Evolutionary conservation across 1,284 basidiomycete species (phyloP).

Genomic region (Rhodofomes roseus): DNA sequence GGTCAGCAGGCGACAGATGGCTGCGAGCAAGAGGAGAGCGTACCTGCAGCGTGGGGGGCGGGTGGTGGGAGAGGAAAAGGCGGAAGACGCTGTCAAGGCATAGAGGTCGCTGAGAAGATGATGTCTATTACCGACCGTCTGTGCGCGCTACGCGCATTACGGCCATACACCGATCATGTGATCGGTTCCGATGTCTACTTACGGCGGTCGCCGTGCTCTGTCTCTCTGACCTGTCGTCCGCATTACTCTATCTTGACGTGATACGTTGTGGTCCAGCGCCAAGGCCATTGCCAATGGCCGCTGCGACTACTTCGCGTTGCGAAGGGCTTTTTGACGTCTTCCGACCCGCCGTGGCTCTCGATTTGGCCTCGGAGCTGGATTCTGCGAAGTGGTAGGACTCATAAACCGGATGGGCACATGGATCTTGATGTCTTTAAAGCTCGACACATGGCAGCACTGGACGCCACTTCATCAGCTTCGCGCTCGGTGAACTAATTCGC

Average conservation of each 20-base stretch:
- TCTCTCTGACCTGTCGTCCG: background rate
- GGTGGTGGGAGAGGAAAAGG: background rate
- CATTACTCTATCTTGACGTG: background rate
- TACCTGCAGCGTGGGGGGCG: background rate
- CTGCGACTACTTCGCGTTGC: background rate
- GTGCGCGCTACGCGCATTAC: background rate
- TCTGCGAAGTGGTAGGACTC: no score
- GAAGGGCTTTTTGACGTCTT: background rate
- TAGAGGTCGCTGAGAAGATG: conserved; percentile 1
- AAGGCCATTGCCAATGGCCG: background rate
- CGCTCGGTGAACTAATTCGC: no score
- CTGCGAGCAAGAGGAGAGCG: background rate
- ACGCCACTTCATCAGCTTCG: no score
- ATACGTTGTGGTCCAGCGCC: background rate
- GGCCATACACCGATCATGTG: background rate
- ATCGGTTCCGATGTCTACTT: background rate
- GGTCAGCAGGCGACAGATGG: background rate
- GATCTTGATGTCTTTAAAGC: no score
- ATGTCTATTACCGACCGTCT: background rate
- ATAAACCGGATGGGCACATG: no score
- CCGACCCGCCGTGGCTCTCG: background rate
- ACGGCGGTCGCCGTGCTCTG: background rate
- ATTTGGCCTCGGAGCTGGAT: no score
- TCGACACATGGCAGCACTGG: no score
- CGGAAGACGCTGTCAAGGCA: background rate